Evolutionary conservation across 2,329 filamentous ascomycete genomes (phyloP).

Genomic region (Penicillium sp.): DNA sequence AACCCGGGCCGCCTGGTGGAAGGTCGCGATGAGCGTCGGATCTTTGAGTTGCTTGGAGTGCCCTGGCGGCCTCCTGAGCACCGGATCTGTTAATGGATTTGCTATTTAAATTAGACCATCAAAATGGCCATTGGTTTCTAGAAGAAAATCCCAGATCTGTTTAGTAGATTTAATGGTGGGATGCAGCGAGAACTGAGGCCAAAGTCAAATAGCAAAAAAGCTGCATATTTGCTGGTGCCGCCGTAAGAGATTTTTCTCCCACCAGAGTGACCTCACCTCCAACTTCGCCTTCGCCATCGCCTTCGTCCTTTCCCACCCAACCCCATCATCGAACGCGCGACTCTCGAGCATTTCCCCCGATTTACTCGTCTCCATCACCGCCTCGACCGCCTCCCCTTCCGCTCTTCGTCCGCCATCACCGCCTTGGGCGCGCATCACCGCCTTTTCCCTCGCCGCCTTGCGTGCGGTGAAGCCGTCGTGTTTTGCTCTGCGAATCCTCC

Average conservation of each 20-base stretch:
- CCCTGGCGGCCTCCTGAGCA: conserved; percentile 76
- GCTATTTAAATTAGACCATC: no score
- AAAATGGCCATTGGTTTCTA: no score
- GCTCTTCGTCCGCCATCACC: neutral
- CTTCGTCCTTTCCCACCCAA: no score
- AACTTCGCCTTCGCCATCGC: no score
- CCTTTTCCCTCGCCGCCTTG: conserved; percentile 33
- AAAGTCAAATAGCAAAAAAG: conserved; percentile 1
- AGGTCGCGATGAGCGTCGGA: conserved; percentile 69
- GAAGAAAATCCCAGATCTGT: no score
- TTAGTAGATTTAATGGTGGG: no score
- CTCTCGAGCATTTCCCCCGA: neutral
- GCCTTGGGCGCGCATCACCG: conserved; percentile 13
- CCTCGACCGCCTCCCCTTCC: neutral
- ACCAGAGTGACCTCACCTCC: conserved; percentile 3
- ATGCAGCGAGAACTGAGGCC: no score
- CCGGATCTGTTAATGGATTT: conserved; percentile 62
- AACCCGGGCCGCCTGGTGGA: conserved; percentile 70
- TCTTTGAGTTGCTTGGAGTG: conserved; percentile 80
- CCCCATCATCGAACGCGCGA: neutral
- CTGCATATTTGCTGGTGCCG: conserved; percentile 1
- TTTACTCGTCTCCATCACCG: conserved; percentile 1
- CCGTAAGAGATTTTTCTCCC: neutral
- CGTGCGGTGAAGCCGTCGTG: conserved; percentile 38
- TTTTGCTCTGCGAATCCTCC: conserved; percentile 18